Percentiles rank a stretch among this genome's conserved stretches.
Evolutionary conservation across 208 protist species (phyloP).

Genomic region (Lotmaria passim): DNA sequence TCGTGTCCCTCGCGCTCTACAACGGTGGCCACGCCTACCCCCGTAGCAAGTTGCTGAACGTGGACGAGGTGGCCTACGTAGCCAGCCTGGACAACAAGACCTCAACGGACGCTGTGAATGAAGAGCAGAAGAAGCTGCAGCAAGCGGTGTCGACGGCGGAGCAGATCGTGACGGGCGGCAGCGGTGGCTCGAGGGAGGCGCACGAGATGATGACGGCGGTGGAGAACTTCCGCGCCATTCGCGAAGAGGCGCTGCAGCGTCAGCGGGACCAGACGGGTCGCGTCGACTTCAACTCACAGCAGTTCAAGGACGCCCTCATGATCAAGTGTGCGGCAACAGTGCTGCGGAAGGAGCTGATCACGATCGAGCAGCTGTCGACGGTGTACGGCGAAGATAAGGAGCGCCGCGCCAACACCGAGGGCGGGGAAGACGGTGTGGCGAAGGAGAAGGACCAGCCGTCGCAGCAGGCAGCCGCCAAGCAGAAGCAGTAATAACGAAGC

Average conservation of each 20-base stretch:
- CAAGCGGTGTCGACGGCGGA: slow-evolving; percentile 30
- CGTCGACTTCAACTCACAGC: slow-evolving; percentile 77
- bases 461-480: slow-evolving; percentile 5
- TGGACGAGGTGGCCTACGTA: slow-evolving; percentile 65
- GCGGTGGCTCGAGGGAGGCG: slow-evolving; percentile 40
- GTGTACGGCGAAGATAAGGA: slow-evolving; percentile 42
- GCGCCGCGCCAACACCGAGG: slow-evolving; percentile 19
- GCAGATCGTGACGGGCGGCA: slow-evolving; percentile 32
- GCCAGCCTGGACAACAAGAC: slow-evolving; percentile 37
- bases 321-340: slow-evolving; percentile 75
- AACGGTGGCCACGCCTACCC: slow-evolving; percentile 49
- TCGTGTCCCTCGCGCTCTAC: slow-evolving; percentile 56
- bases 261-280: slow-evolving; percentile 51
- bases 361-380: slow-evolving; percentile 61
- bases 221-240: slow-evolving; percentile 46
- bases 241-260: slow-evolving; percentile 51
- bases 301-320: slow-evolving; percentile 86
- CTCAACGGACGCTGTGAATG: slow-evolving; percentile 36
- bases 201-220: slow-evolving; percentile 36
- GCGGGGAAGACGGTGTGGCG: slow-evolving; percentile 18
- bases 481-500: slow-evolving; percentile 25
- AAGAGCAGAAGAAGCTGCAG: slow-evolving; percentile 38
- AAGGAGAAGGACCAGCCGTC: slow-evolving; percentile 18
- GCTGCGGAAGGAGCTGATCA: slow-evolving; percentile 57
- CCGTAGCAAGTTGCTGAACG: slow-evolving; percentile 64